These are phyloP conservation scores for Fusarium chuoi DNA, from an alignment of 2,329 filamentous ascomycete species.

Conservation along the genomic window DNA sequence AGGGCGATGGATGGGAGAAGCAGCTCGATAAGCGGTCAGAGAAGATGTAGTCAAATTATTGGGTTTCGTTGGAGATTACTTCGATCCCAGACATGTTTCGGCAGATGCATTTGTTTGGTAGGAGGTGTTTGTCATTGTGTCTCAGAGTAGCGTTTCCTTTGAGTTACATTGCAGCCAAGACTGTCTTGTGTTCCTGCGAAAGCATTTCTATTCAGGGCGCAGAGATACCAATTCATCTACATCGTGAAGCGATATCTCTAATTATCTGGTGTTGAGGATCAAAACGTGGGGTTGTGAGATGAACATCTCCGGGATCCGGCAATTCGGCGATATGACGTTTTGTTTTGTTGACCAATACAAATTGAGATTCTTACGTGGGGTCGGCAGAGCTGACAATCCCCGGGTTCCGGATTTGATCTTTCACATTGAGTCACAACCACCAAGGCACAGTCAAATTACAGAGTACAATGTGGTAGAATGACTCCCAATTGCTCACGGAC, in stretches of 20 bases:
- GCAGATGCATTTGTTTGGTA: background rate
- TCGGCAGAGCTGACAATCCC: conserved; percentile 8
- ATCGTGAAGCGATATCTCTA: background rate
- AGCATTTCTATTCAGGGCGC: accelerated
- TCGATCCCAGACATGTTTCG: background rate
- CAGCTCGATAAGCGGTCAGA: accelerated
- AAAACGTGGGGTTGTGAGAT: background rate
- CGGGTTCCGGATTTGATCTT: background rate
- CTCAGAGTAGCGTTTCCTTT: background rate
- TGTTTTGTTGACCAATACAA: conserved; percentile 3
- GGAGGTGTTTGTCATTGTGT: background rate
- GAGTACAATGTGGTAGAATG: background rate
- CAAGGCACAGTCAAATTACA: background rate
- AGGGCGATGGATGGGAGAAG: background rate
- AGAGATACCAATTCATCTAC: accelerated
- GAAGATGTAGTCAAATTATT: accelerated
- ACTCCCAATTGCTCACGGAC: background rate
- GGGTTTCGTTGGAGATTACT: background rate
- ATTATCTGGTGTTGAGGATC: background rate
- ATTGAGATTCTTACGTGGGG: background rate
- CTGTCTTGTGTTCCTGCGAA: too few relatives aligned
- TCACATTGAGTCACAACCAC: background rate
- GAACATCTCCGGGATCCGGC: conserved; percentile 6
- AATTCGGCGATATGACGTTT: conserved; percentile 11
- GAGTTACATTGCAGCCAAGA: background rate